Conservation (phyloP, 2,329 filamentous ascomycete genomes). For the Trichophyton benhamiae region DNA sequence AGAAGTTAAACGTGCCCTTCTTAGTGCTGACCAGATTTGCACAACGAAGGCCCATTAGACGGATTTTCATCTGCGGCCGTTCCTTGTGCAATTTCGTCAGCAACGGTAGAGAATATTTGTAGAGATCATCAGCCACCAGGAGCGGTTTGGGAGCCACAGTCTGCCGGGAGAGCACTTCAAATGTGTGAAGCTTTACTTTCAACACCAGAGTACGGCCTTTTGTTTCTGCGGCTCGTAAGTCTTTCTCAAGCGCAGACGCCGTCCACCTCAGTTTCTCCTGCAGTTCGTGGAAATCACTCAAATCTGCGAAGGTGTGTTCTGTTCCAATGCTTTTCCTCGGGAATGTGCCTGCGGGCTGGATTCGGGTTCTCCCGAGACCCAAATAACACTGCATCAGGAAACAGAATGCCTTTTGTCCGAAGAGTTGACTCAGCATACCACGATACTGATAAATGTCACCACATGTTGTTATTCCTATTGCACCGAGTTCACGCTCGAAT, state of each 20-base stretch:
- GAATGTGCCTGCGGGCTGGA: constrained; percentile 78
- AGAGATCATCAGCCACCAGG: constrained; percentile 65
- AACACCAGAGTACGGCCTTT: constrained; percentile 85
- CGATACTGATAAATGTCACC: constrained; percentile 74
- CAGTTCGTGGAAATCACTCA: constrained; percentile 55
- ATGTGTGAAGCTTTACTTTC: constrained; percentile 90
- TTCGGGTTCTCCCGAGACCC: constrained; percentile 70
- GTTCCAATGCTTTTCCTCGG: constrained; percentile 90
- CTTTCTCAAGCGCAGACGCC: constrained; percentile 75
- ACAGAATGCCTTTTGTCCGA: constrained; percentile 80
- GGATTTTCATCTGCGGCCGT: constrained; percentile 61
- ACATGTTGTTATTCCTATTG: constrained; percentile 76
- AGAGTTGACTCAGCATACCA: constrained; percentile 60
- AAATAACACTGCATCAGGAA: constrained; percentile 78
- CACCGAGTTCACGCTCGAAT: constrained; percentile 77
- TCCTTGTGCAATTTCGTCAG: constrained; percentile 73
- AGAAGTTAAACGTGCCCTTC: constrained; percentile 67
- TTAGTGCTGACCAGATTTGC: constrained; percentile 80
- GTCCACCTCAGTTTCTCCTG: constrained; percentile 66
- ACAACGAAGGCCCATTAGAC: constrained; percentile 79
- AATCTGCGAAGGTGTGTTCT: constrained; percentile 78
- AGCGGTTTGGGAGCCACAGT: constrained; percentile 61
- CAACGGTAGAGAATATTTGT: constrained; percentile 69
- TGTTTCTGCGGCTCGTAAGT: constrained; percentile 64
- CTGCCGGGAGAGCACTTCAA: constrained; percentile 80